phyloP scores from a whole-genome alignment of 805 yeast species.

The Citeromyces nyonsensis region DNA sequence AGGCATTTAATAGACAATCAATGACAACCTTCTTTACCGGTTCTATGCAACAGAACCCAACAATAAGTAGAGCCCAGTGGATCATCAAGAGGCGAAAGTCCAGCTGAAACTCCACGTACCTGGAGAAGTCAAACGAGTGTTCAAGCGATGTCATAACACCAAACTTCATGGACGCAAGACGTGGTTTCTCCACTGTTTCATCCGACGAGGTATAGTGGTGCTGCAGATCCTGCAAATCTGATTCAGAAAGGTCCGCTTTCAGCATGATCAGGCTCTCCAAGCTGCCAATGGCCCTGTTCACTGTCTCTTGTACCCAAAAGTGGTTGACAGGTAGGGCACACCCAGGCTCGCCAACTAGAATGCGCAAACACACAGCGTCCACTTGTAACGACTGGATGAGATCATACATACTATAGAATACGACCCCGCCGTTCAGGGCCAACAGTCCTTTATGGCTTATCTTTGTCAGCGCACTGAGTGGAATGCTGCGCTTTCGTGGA shows the following conservation, averaged over 20 bases:
- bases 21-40: slow-evolving; percentile 15
- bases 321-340: slow-evolving; percentile 1
- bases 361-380: slow-evolving; percentile 17
- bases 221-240: background rate
- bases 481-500: slow-evolving; percentile 1
- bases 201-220: background rate
- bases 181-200: too few relatives aligned
- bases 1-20: slow-evolving; percentile 17
- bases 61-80: slow-evolving; percentile 19
- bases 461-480: slow-evolving; percentile 5
- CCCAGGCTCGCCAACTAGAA: background rate
- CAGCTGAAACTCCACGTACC: slow-evolving; percentile 9
- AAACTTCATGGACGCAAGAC: too few relatives aligned
- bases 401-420: slow-evolving; percentile 20
- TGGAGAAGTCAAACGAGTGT: slow-evolving; percentile 9
- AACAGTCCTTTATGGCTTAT: slow-evolving; percentile 7
- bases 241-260: too few relatives aligned
- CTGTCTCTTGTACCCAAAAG: slow-evolving; percentile 1
- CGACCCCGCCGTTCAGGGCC: slow-evolving; percentile 8
- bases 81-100: slow-evolving; percentile 19
- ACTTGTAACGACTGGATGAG: slow-evolving; percentile 20
- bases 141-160: too few relatives aligned
- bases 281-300: too few relatives aligned
- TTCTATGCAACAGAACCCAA: slow-evolving; percentile 16
- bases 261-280: too few relatives aligned